Base-by-base conservation (phyloP, 257 asterid genomes). In the Paulownia fortunei region DNA sequence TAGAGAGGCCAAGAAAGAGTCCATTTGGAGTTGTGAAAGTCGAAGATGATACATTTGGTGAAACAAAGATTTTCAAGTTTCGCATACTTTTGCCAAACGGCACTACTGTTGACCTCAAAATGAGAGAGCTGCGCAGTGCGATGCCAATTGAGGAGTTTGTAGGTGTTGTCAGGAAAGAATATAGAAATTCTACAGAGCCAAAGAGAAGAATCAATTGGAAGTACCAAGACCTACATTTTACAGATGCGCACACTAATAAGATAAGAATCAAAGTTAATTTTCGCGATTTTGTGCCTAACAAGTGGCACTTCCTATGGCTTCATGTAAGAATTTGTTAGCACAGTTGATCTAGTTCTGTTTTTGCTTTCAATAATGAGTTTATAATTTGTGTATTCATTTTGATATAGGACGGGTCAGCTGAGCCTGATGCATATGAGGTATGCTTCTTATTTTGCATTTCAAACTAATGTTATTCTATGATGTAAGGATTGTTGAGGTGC, bases 361-460 rank as follows among this genome's bases (percentile, higher is more conserved):
- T 11, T 16, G 15, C 41, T 76, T 34, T 0, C 63, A 44, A 8
- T 73, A 19, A 47, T 37, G 77, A 44, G 36, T 69, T 52, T 44
- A 44, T 66, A 24, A 37, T 46, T 55, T 65, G n/a, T 59, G 63
- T 51, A 41, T 79, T 51, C 59, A 65, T 65, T 64, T 75, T 75
- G 80, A 8, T 82, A 36, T 64, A 92, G 97, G 97, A 90, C 74
- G 97, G 97, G 11, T 90, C 88, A 62, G 54, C 69, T 16, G 92
- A 83, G 68, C 79, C 84, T 1, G 90, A 71, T 3, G 69, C 74
- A 19, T 92, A 82, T 66, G 92, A 92, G 94, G 97, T 92, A 58
- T 61, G 76, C 74, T 55, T 18, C 36, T 58, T 13, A 4, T 51
- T 67, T 32, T 77, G 36, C 70, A 62, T 67, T 60, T 44, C 4